Evolutionary conservation across 371 early-diverging fungal species (phyloP).

Genomic region (Chytridium lagenaria): DNA sequence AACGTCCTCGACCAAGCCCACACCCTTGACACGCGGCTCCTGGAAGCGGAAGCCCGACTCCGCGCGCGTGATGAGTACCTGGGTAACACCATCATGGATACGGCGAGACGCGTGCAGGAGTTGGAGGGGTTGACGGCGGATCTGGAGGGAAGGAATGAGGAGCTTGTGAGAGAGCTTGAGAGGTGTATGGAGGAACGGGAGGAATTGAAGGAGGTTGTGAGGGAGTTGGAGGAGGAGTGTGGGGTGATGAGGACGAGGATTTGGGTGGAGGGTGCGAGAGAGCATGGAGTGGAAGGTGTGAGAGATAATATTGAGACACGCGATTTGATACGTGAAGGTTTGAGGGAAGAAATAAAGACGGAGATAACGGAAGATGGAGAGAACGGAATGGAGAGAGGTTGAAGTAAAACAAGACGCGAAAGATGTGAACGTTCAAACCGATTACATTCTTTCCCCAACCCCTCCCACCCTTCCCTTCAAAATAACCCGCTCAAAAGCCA

Average conservation of each 20-base stretch:
- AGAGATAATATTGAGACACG: too few species aligned
- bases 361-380: not conserved
- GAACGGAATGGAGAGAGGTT: too few species aligned
- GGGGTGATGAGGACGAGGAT: conserved; percentile 30
- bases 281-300: not conserved
- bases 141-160: conserved; percentile 37
- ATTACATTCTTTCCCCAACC: too few species aligned
- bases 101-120: conserved; percentile 41
- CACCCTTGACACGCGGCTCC: conserved; percentile 1
- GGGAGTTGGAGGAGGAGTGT: conserved; percentile 36
- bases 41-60: conserved; percentile 38
- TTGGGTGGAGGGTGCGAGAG: not conserved
- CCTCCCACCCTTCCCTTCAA: not conserved
- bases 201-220: conserved; percentile 23
- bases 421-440: too few species aligned
- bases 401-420: too few species aligned
- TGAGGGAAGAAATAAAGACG: too few species aligned
- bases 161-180: conserved; percentile 24
- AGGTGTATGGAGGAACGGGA: conserved; percentile 20
- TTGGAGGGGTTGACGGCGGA: conserved; percentile 41
- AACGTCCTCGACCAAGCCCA: not conserved
- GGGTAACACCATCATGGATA: conserved; percentile 49
- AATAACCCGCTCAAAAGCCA: not conserved
- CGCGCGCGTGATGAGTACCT: conserved; percentile 45
- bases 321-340: too few species aligned